Evolutionary conservation across 225 moss, liverwort and hornwort genomes (phyloP).

Genomic region (Bryum argenteum): DNA sequence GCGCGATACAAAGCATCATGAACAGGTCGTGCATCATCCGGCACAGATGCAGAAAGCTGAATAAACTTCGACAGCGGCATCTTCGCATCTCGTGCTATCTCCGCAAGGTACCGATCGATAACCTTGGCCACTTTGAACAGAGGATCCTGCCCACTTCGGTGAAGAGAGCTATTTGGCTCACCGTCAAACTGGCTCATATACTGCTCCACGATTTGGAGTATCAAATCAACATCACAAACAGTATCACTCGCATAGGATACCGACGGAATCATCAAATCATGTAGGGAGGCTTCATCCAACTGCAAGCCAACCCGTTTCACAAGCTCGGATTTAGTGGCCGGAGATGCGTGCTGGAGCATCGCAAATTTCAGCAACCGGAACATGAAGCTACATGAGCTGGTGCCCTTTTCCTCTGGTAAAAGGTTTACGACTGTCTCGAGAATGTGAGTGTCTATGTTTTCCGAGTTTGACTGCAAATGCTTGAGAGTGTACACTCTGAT

Average conservation of each 20-base stretch:
- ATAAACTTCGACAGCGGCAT: constrained; percentile 62
- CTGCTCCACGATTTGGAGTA: constrained; percentile 70
- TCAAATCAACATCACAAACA: constrained; percentile 70
- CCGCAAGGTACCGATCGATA: constrained; percentile 70
- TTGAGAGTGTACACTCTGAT: constrained; percentile 57
- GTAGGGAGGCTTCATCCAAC: constrained; percentile 71
- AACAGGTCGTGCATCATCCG: constrained; percentile 63
- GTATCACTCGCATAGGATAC: constrained; percentile 56
- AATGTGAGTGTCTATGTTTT: constrained; percentile 45
- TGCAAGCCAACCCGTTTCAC: constrained; percentile 68
- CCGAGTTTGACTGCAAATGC: constrained; percentile 47
- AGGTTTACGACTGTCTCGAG: constrained; percentile 73
- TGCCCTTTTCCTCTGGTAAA: constrained; percentile 64
- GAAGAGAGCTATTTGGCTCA: constrained; percentile 27
- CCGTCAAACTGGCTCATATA: constrained; percentile 62
- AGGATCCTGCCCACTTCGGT: constrained; percentile 31
- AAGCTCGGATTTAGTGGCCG: constrained; percentile 52
- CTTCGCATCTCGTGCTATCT: constrained; percentile 71
- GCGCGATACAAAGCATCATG: constrained; percentile 77
- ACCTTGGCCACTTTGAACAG: constrained; percentile 73
- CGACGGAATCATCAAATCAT: constrained; percentile 76
- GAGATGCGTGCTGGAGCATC: background rate
- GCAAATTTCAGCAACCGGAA: constrained; percentile 69
- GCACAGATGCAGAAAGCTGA: constrained; percentile 63
- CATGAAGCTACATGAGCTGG: constrained; percentile 65